These are phyloP conservation scores for Aspergillus nidulans DNA, from an alignment of 495 filamentous ascomycete genomes.

Conservation along the genomic window DNA sequence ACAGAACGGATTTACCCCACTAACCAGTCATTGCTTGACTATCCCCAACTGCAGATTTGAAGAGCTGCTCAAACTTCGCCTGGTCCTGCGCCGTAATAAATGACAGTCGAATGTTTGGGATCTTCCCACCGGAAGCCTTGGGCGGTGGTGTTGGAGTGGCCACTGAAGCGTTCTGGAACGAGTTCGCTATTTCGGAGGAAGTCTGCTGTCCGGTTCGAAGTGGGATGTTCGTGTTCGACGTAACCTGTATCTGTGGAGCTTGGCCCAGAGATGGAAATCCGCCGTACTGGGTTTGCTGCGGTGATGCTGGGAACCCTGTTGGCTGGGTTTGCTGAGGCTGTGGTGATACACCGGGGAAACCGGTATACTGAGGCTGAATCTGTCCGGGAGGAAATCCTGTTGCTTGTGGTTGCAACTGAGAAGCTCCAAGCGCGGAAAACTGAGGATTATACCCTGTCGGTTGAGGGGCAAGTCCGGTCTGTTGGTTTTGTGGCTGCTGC, in stretches of 20 bases:
- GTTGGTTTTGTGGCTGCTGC: constrained; percentile 55
- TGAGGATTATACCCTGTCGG: constrained; percentile 51
- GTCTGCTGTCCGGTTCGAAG: constrained; percentile 50
- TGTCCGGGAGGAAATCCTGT: constrained; percentile 57
- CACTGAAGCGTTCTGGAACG: constrained; percentile 54
- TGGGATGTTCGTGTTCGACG: constrained; percentile 35
- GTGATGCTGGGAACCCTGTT: constrained; percentile 40
- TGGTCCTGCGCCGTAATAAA: constrained; percentile 96
- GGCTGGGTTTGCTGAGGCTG: constrained; percentile 35
- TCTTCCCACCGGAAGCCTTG: constrained; percentile 53
- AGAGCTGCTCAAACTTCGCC: constrained; percentile 95
- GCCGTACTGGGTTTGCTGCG: constrained; percentile 39
- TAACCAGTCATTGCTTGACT: constrained; percentile 78
- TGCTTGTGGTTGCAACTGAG: constrained; percentile 50
- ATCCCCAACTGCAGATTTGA: constrained; percentile 91
- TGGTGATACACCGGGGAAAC: constrained; percentile 45
- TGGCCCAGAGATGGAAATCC: constrained; percentile 38
- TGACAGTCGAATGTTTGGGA: constrained; percentile 91
- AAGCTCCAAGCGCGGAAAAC: constrained; percentile 48
- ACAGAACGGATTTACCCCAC: constrained; percentile 5
- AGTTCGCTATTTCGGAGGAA: constrained; percentile 83
- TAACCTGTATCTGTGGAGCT: constrained; percentile 47
- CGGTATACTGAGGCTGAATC: constrained; percentile 58
- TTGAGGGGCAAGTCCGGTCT: constrained; percentile 48
- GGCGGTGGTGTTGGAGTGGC: constrained; percentile 52